Base-by-base conservation (phyloP, 108 stramenopile species). In the Fragilaria radians region DNA sequence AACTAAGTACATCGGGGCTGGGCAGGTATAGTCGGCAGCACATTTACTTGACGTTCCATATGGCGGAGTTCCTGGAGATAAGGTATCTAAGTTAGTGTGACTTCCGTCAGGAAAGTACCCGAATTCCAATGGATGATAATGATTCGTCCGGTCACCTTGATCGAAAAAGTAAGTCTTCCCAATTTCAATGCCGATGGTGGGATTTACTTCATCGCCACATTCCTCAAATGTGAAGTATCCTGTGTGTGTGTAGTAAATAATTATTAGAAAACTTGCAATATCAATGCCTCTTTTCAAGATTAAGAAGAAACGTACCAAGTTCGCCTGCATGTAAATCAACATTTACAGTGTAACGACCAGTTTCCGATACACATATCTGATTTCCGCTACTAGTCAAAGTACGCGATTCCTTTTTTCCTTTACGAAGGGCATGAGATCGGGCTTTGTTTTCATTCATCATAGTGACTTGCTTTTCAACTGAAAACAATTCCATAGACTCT, bases 21-120 rank as follows among this genome's bases (percentile, higher is more conserved):
- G 85, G 57, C 89, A 91, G 7, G 74, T 63, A 31, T 63, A 28
- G 27, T 56, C 52, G 2, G 19, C 45, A 32, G 48, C 65, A 61
- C 82, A 91, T 31, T 32, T 42, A 30, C 21, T 56, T 7, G 36
- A 7, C 7, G 11, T 42, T 24, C 67, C 72, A 25, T 72, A 55
- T 26, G 74, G 68, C 0, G 60, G 54, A 24, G 88, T 73, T 7
- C 74, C 65, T 24, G 83, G 85, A 63, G 93, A 91, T 32, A 95
- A 72, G 68, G 93, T 91, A 53, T 86, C 82, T 3, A 67, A 69
- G 21, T 71, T 88, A 28, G 50, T 79, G 63, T 95, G 91, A 25
- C 85, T 91, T 26, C 94, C 94, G 70, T 93, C 89, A 18, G 91
- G 82, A 24, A 58, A 78, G 71, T 95, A 95, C 2, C 88, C 84